phyloP scores from a whole-genome alignment of 1,139 yeast species.

The Debaryomycetaceae sp. region DNA sequence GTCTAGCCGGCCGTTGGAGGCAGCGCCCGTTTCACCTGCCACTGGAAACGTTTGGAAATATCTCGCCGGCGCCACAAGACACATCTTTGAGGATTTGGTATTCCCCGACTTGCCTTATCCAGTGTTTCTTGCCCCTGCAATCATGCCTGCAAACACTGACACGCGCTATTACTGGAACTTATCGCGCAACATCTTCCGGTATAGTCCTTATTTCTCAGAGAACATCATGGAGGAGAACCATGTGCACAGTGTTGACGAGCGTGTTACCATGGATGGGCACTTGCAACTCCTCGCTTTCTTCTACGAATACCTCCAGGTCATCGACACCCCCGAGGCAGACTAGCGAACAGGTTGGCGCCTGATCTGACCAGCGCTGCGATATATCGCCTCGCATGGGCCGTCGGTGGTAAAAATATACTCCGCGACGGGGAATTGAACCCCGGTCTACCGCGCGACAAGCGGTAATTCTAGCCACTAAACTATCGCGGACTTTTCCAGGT shows the following conservation, averaged over 20 bases:
- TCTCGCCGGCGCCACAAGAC: constrained; percentile 24
- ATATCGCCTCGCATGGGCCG: no score
- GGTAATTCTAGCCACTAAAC: constrained; percentile 38
- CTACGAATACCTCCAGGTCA: constrained; percentile 9
- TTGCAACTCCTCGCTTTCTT: constrained; percentile 11
- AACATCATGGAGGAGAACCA: constrained; percentile 11
- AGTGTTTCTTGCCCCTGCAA: constrained; percentile 49
- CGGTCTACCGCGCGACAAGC: constrained; percentile 39
- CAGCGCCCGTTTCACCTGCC: constrained; percentile 22
- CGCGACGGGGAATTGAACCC: constrained; percentile 42
- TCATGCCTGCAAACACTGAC: constrained; percentile 71
- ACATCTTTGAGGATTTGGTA: constrained; percentile 25
- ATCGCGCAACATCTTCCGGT: constrained; percentile 59
- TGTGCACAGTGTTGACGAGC: constrained; percentile 12
- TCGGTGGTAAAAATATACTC: no score
- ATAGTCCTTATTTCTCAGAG: constrained; percentile 24
- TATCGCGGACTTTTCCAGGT: no score
- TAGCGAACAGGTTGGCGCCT: no score
- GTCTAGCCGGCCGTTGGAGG: constrained; percentile 11
- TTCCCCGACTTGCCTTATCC: constrained; percentile 21
- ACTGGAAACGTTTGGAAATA: constrained; percentile 21
- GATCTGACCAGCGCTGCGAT: no score
- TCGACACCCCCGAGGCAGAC: constrained; percentile 5
- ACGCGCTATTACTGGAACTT: constrained; percentile 65
- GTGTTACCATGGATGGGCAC: constrained; percentile 9